Conservation (phyloP, 225 moss, liverwort and hornwort species). For the Polytrichum commune region DNA sequence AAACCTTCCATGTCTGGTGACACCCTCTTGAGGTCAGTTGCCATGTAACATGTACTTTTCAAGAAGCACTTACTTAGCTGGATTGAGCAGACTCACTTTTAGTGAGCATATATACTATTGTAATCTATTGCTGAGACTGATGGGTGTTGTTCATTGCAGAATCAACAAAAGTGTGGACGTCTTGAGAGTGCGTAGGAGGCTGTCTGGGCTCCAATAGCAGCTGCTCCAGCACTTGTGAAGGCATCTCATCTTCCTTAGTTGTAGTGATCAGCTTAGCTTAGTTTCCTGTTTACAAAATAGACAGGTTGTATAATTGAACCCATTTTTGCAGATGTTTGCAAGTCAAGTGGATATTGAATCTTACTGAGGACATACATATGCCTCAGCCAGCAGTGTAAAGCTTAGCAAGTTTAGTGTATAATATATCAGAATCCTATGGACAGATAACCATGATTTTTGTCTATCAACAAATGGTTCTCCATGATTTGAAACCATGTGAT, state of each 20-base stretch:
- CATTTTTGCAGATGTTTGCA: not conserved
- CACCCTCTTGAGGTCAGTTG: constrained; percentile 71
- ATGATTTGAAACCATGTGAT: too few relatives aligned
- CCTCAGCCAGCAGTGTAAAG: not conserved
- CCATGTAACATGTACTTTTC: not conserved
- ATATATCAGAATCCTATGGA: not conserved
- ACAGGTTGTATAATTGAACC: not conserved
- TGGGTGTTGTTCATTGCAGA: constrained; percentile 25
- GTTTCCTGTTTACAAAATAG: not conserved
- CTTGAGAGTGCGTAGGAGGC: constrained; percentile 53
- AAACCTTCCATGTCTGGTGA: constrained; percentile 70
- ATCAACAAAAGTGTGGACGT: constrained; percentile 75
- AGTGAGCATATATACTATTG: not conserved
- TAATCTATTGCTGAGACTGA: not conserved
- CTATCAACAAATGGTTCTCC: too few relatives aligned
- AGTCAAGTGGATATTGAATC: not conserved
- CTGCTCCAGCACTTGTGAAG: not conserved
- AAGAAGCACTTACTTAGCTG: not conserved
- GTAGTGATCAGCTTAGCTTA: not conserved
- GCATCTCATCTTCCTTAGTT: not conserved
- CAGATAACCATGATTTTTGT: too few relatives aligned
- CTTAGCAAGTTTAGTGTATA: not conserved
- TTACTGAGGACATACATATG: not conserved
- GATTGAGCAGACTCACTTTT: not conserved
- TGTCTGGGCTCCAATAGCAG: constrained; percentile 29